Evolutionary conservation across 2,329 filamentous ascomycete species (phyloP).

Genomic region (Thyridium curvatum): DNA sequence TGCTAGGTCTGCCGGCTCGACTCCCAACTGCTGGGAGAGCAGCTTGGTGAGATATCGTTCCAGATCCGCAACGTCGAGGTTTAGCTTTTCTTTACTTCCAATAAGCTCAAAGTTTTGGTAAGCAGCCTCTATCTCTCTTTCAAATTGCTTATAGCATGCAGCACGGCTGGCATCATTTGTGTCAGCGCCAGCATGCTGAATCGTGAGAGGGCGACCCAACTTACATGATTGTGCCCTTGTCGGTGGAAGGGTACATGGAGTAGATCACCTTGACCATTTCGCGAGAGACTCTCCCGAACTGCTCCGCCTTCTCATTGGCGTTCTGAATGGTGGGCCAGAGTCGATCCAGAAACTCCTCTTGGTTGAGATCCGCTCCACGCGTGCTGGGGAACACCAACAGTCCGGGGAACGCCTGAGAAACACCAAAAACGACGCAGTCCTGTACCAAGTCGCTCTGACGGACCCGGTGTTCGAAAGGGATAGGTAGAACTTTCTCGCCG

Average conservation of each 20-base stretch:
- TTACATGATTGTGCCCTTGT: conserved; percentile 50
- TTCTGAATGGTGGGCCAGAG: conserved; percentile 26
- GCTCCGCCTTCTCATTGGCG: conserved; percentile 21
- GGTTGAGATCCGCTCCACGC: not conserved
- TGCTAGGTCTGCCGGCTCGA: conserved; percentile 15
- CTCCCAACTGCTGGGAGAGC: conserved; percentile 16
- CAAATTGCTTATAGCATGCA: conserved; percentile 37
- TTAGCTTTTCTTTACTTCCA: no score
- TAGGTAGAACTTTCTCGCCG: conserved; percentile 40
- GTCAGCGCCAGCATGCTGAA: no score
- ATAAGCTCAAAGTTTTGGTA: conserved; percentile 14
- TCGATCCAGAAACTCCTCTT: conserved; percentile 18
- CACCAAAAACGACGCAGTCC: conserved; percentile 47
- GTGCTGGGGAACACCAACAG: conserved; percentile 44
- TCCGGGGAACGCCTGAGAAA: conserved; percentile 37
- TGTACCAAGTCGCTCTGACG: conserved; percentile 35
- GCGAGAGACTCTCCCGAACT: conserved; percentile 31
- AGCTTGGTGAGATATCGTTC: conserved; percentile 24
- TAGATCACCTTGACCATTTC: conserved; percentile 45
- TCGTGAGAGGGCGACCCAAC: no score
- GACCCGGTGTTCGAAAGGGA: conserved; percentile 45
- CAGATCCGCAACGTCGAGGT: conserved; percentile 18
- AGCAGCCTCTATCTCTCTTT: conserved; percentile 31
- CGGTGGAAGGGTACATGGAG: conserved; percentile 38
- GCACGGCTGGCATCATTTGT: no score